phyloP scores from a whole-genome alignment of 805 yeast genomes.

The Nakazawaea ambrosiae region DNA sequence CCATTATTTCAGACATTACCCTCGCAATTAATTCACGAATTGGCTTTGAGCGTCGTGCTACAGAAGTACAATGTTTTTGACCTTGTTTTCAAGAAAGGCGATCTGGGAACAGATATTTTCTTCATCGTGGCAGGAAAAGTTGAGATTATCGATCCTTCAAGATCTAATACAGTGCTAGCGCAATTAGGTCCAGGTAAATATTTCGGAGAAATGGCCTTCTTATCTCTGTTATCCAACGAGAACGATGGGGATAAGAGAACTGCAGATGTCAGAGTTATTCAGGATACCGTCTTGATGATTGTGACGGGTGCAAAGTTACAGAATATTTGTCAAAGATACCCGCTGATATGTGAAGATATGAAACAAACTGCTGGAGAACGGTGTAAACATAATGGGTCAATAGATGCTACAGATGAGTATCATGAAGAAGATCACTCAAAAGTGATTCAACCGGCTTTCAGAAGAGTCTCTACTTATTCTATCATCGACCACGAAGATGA shows the following conservation, averaged over 20 bases:
- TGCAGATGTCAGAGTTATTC: conserved; percentile 59
- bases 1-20: conserved; percentile 57
- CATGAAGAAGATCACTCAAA: not conserved
- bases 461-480: conserved; percentile 11
- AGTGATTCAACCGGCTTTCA: conserved; percentile 1
- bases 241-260: conserved; percentile 29
- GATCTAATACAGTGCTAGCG: conserved; percentile 40
- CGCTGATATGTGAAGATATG: conserved; percentile 53
- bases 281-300: conserved; percentile 53
- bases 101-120: conserved; percentile 55
- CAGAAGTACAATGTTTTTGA: conserved; percentile 47
- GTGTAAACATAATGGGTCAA: conserved; percentile 22
- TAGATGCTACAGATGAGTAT: conserved; percentile 3
- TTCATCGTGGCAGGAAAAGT: conserved; percentile 65
- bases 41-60: conserved; percentile 61
- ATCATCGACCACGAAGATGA: conserved; percentile 3
- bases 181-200: conserved; percentile 56
- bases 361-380: conserved; percentile 53
- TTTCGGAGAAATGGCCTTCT: conserved; percentile 74
- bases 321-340: conserved; percentile 49
- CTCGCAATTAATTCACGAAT: conserved; percentile 49
- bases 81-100: conserved; percentile 53
- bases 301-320: conserved; percentile 50
- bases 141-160: conserved; percentile 46
- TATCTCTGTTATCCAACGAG: conserved; percentile 35